Evolutionary conservation across 257 asterid species (phyloP), one percentile per base, ranked within the genome.

Genomic region (Scutellaria galericulata): DNA sequence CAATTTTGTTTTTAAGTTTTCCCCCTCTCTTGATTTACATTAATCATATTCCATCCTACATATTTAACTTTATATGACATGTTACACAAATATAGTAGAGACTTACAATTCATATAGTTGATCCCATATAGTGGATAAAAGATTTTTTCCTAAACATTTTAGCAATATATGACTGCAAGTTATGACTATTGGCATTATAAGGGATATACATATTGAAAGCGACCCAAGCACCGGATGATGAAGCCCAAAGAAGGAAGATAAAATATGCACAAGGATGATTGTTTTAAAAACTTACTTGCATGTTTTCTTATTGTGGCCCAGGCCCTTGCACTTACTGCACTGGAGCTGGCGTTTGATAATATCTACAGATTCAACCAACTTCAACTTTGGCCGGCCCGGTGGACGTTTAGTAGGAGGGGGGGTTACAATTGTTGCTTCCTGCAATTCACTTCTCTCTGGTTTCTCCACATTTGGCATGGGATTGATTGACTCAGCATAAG

Each of bases 271-370:
- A 31, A 31, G 5, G 5, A 31, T 31, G 5, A 31, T 31, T 4
- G 5, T 2, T 31, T 31, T 31, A 2, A 2, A 31, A 31, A 76
- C 96, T 67, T 83, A 92, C 97, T 82, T 78, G 97, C 97, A 92
- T 14, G 97, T 92, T 84, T 87, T 95, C 85, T 92, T 90, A 72
- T 95, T 95, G 86, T 95, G 99, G 64, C 99, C 98, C 48, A 95
- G 85, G 53, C 98, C 98, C 83, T 95, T 95, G 90, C 99, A 95
- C 83, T 86, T 84, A 75, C 99, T 92, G 78, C 99, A 95, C 83
- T 95, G 99, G 62, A 95, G 99, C 83, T 95, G 98, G 42, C 99
- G 93, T 78, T 92, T 95, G 24, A 95, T 89, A 37, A 89, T 79
- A 78, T 95, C 96, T 22, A 77, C 85, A 7, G 96, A 81, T 39